Evolutionary conservation across 345 rosid species (phyloP), one percentile per base, ranked within the genome.

Genomic region (Hypericum perforatum): DNA sequence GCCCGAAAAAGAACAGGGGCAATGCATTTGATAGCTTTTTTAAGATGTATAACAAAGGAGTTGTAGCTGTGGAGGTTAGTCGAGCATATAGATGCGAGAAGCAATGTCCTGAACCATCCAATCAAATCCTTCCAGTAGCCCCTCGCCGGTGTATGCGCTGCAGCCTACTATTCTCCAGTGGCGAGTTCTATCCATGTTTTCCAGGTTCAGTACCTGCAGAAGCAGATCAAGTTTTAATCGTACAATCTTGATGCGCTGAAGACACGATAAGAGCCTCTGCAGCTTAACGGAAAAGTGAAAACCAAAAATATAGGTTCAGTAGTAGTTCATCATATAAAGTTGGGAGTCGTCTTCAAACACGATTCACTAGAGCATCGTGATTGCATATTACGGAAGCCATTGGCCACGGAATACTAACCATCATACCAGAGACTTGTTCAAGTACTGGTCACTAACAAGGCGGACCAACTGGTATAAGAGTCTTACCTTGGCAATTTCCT

Each of bases 31-130:
- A 22, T 22, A 22, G 32, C 32, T 22, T 22, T 1, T 22, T 22
- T 1, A 22, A 1, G 32, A 22, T 22, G 32, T 22, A 22, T 22
- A 22, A 22, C 32, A 22, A 22, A 22, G 32, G 32, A 1, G 32
- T 22, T 4, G 32, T 22, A 22, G 32, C 32, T 1, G 32, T 22
- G 32, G 32, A 22, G 32, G 32, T 51, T 66, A 84, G 62, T 84
- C 96, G 42, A 91, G 95, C 82, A 91, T 67, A 66, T 85, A 91
- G 63, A 90, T 86, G 46, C 94, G 68, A 5, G 95, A 91, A 54
- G 92, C 98, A 48, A 85, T 75, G 66, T 91, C 98, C 72, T 90
- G 95, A 70, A 87, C 92, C 76, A 87, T 66, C 98, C 98, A 91
- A 76, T 91, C 87, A 43, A 87, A 87, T 50, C 84, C 95, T 58